Base-by-base conservation (phyloP, 768 basidiomycete species). In the Harrya chromipes region DNA sequence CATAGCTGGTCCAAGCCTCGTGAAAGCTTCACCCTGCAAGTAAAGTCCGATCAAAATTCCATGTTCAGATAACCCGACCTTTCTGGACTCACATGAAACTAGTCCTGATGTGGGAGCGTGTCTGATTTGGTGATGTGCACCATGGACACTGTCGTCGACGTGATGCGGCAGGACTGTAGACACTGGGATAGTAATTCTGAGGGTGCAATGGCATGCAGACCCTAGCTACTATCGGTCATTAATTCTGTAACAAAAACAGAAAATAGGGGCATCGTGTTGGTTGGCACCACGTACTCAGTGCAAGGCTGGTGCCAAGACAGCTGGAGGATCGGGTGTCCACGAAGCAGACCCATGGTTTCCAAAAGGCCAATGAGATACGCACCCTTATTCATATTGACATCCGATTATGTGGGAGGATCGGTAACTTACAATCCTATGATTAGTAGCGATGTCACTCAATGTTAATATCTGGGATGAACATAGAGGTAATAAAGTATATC, bases 401-500 rank as follows among this genome's bases (percentile, higher is more conserved):
- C 31, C 37, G 52, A 52, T 50, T 46, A 54, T 50, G 48, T 27
- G 29, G 48, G 47, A 48, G 24, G 37, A 46, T 35, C 14, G 34
- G 44, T 56, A 50, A 42, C 40, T 54, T 50, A 59, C 47, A 46
- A 51, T 29, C 26, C 40, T 35, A 58, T 55, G 43, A 57, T 55
- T 48, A 54, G 46, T 44, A 53, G 41, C 21, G 44, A 57, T 41
- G 43, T 52, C 54, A 46, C 41, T 41, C 49, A 46, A 50, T 26
- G 41, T 53, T 44, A 48, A 49, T 40, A 47, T 64, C 54, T 52
- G 44, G 34, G 40, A 51, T 29, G 55, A 52, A 51, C 62, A 65
- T 57, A 51, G 54, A 39, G 48, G 59, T 47, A 53, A 67, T 70
- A 68, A 66, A 62, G 55, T 56, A 68, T 48, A 31, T 46, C 48